Evolutionary conservation across 2,329 filamentous ascomycete genomes (phyloP).

Genomic region (Massarina eburnea): DNA sequence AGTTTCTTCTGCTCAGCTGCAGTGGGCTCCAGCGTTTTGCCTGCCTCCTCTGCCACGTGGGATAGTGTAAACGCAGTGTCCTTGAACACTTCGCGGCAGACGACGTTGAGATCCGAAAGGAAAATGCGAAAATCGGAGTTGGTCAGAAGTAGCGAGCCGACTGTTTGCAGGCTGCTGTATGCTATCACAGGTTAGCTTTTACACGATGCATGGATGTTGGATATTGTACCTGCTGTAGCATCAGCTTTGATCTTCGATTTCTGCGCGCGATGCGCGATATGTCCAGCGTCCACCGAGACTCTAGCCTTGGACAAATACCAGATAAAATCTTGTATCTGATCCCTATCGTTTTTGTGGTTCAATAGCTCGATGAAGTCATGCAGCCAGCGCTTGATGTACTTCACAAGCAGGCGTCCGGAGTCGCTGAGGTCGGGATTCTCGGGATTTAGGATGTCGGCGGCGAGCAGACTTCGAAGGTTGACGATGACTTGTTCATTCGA

Average conservation of each 20-base stretch:
- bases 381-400: slow-evolving; percentile 72
- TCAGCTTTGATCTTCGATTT: slow-evolving; percentile 69
- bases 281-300: slow-evolving; percentile 66
- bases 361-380: slow-evolving; percentile 80
- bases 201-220: background rate
- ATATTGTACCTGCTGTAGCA: slow-evolving; percentile 62
- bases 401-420: slow-evolving; percentile 72
- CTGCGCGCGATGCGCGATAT: slow-evolving; percentile 63
- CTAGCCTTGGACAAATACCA: slow-evolving; percentile 81
- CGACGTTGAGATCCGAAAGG: slow-evolving; percentile 73
- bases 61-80: slow-evolving; percentile 83
- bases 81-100: slow-evolving; percentile 81
- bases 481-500: slow-evolving; percentile 81
- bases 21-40: slow-evolving; percentile 71
- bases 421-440: slow-evolving; percentile 74
- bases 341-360: slow-evolving; percentile 75
- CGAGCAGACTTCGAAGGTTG: slow-evolving; percentile 77
- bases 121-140: slow-evolving; percentile 91
- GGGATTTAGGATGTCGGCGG: slow-evolving; percentile 76
- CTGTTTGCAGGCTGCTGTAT: slow-evolving; percentile 78
- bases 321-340: slow-evolving; percentile 89
- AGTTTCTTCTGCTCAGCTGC: slow-evolving; percentile 59
- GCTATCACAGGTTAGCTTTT: slow-evolving; percentile 51
- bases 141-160: slow-evolving; percentile 80
- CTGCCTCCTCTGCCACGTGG: slow-evolving; percentile 72